Conservation (phyloP, 1,284 basidiomycete species). For the Flammula alnicola region DNA sequence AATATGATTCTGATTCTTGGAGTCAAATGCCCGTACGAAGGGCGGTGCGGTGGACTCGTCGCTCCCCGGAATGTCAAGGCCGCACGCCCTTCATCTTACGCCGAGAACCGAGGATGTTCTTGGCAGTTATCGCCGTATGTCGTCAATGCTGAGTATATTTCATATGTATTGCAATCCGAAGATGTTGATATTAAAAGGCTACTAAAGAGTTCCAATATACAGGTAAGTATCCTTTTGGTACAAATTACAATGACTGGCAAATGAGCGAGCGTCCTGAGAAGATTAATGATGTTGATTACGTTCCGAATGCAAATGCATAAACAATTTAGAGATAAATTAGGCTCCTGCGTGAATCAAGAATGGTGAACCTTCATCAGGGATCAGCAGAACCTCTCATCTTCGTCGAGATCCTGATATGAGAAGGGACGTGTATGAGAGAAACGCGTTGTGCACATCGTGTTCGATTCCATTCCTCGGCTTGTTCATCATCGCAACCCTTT, state of each 20-base stretch:
- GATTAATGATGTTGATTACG: constrained; percentile 8
- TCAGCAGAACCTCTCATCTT: constrained; percentile 14
- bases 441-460: constrained; percentile 85
- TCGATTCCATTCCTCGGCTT: constrained; percentile 84
- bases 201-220: constrained; percentile 1
- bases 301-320: constrained; percentile 2
- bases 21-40: no score
- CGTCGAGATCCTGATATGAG: constrained; percentile 52
- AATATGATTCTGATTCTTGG: neutral
- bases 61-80: no score
- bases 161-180: no score
- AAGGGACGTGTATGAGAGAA: constrained; percentile 74
- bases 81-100: no score
- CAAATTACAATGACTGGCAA: constrained; percentile 16
- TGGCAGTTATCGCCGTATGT: no score
- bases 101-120: no score
- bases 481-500: constrained; percentile 42
- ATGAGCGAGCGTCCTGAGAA: constrained; percentile 27
- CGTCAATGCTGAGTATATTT: no score
- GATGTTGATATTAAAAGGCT: constrained; percentile 6
- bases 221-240: constrained; percentile 8
- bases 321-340: constrained; percentile 27
- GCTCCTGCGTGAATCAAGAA: neutral
- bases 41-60: no score
- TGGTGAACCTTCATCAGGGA: neutral